phyloP scores from a whole-genome alignment of 2,329 filamentous ascomycete species.

The Immersiporthe knoxdaviesiana region DNA sequence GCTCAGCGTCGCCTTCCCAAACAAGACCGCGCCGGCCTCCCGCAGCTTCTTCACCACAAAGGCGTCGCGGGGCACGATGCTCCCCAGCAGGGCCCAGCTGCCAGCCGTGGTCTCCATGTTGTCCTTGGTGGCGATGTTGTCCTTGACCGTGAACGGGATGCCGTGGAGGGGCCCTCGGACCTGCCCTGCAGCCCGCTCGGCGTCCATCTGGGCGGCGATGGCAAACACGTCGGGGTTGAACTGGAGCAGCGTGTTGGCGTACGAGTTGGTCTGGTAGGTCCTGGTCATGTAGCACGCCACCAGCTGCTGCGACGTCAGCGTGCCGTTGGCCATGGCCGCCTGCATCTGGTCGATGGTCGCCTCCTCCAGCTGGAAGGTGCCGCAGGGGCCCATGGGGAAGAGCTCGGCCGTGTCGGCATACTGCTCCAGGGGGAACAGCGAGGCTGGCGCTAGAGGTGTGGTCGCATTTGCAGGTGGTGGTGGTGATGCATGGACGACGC shows the following conservation, averaged over 20 bases:
- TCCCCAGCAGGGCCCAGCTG: constrained; percentile 67
- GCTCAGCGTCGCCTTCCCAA: constrained; percentile 71
- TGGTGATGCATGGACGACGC: neutral
- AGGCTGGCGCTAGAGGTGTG: constrained; percentile 32
- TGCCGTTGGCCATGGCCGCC: constrained; percentile 54
- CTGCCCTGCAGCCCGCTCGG: constrained; percentile 58
- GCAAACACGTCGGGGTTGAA: constrained; percentile 67
- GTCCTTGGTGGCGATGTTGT: constrained; percentile 71
- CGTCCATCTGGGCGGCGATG: constrained; percentile 65
- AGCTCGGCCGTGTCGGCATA: constrained; percentile 43
- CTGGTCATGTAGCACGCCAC: constrained; percentile 65
- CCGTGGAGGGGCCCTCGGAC: constrained; percentile 71
- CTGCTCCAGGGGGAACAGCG: constrained; percentile 41
- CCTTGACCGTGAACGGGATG: constrained; percentile 76
- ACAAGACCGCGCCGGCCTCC: constrained; percentile 66
- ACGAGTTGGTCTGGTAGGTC: constrained; percentile 64
- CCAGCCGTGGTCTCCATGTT: constrained; percentile 76
- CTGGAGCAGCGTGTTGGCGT: constrained; percentile 67
- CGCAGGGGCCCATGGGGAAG: constrained; percentile 67
- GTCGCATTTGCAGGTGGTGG: no score
- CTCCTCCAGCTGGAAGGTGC: constrained; percentile 66
- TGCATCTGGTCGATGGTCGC: constrained; percentile 72
- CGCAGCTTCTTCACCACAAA: constrained; percentile 64
- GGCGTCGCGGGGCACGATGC: constrained; percentile 69
- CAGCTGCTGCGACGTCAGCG: constrained; percentile 61